Percentiles rank a stretch among this genome's conserved stretches.
phyloP scores from a whole-genome alignment of 2,329 filamentous ascomycete species.

The Penicillium verrucosum region DNA sequence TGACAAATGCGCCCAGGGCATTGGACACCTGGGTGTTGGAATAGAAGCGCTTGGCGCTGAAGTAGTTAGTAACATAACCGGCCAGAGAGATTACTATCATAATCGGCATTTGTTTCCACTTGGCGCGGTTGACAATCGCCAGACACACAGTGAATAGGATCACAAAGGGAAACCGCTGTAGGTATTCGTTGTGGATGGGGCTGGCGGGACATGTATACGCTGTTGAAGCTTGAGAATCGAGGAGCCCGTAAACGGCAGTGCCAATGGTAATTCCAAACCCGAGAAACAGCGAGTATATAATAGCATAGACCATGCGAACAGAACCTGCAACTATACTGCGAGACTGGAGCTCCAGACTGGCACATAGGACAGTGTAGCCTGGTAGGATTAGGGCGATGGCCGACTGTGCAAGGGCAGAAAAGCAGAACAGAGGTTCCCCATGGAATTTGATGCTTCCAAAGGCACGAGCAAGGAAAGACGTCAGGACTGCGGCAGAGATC shows the following conservation, averaged over 20 bases:
- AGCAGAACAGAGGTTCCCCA: conserved; percentile 58
- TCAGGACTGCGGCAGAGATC: conserved; percentile 61
- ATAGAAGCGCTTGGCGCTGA: conserved; percentile 63
- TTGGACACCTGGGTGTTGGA: conserved; percentile 72
- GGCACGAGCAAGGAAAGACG: conserved; percentile 66
- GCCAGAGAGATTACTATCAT: conserved; percentile 72
- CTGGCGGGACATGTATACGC: conserved; percentile 50
- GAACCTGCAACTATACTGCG: conserved; percentile 67
- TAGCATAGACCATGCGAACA: conserved; percentile 70
- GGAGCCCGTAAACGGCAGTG: conserved; percentile 60
- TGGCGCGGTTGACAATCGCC: conserved; percentile 76
- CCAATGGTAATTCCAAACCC: conserved; percentile 71
- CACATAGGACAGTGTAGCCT: conserved; percentile 61
- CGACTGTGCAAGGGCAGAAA: conserved; percentile 68
- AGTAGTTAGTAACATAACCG: conserved; percentile 74
- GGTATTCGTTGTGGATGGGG: conserved; percentile 42
- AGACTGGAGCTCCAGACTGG: conserved; percentile 65
- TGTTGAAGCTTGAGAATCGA: conserved; percentile 55
- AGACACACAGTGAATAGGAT: conserved; percentile 69
- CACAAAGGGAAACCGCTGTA: conserved; percentile 68
- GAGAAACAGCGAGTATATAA: conserved; percentile 70
- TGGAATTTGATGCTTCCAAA: conserved; percentile 59
- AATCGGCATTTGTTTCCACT: conserved; percentile 71
- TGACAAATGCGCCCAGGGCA: conserved; percentile 70
- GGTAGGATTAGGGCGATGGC: conserved; percentile 72